Evolutionary conservation across 192 early-diverging fungal genomes (phyloP).

Genomic region (Diversispora eburnea): DNA sequence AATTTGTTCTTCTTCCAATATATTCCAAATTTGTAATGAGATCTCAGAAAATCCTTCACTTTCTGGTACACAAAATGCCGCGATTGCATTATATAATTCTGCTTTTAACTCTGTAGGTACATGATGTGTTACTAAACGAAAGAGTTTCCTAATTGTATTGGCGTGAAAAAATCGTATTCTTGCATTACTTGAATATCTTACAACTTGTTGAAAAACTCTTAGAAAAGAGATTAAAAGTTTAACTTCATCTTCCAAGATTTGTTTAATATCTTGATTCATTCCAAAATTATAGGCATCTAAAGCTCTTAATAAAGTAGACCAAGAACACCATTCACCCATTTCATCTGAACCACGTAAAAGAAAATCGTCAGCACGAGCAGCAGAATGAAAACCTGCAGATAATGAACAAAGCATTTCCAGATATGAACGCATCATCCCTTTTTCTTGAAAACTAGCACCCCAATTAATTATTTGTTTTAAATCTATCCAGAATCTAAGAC

Average conservation of each 20-base stretch:
- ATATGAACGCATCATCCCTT: constrained; percentile 63
- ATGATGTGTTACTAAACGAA: constrained; percentile 74
- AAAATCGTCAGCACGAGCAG: constrained; percentile 39
- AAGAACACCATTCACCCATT: constrained; percentile 62
- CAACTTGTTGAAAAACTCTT: constrained; percentile 71
- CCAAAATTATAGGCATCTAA: constrained; percentile 62
- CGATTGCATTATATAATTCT: constrained; percentile 68
- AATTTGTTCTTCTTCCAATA: constrained; percentile 62
- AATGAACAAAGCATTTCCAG: constrained; percentile 81
- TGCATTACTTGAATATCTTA: constrained; percentile 69
- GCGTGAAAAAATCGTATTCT: constrained; percentile 67
- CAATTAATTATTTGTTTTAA: constrained; percentile 65
- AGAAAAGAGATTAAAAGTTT: constrained; percentile 71
- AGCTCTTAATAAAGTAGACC: constrained; percentile 73
- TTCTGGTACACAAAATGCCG: constrained; percentile 73
- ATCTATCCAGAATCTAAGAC: constrained; percentile 68
- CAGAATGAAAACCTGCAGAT: constrained; percentile 70
- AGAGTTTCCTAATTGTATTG: constrained; percentile 66
- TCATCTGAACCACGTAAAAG: constrained; percentile 33
- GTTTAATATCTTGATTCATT: constrained; percentile 44
- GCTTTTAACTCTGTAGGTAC: constrained; percentile 82
- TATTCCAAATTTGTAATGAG: constrained; percentile 70
- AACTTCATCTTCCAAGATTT: constrained; percentile 72
- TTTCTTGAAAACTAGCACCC: constrained; percentile 57
- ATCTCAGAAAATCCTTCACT: constrained; percentile 48